These are phyloP conservation scores for Antrodiella citrinella DNA, from an alignment of 768 basidiomycete species.

Conservation along the genomic window DNA sequence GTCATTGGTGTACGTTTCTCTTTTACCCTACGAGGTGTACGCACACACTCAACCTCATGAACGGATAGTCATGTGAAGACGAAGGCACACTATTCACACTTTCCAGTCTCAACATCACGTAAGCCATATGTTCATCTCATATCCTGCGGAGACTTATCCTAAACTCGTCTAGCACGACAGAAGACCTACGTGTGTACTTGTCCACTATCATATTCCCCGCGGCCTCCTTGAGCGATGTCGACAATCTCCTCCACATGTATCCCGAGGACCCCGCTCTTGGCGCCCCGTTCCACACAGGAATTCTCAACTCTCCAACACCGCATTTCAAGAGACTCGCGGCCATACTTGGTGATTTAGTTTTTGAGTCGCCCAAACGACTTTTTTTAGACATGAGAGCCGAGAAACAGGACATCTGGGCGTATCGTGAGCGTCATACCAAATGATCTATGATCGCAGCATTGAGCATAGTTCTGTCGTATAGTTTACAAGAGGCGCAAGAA, in stretches of 20 bases:
- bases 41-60: background rate
- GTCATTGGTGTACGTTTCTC: conserved; percentile 28
- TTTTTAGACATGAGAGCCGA: conserved; percentile 14
- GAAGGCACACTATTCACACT: conserved; percentile 42
- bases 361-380: conserved; percentile 20
- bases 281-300: conserved; percentile 44
- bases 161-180: conserved; percentile 18
- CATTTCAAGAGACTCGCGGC: conserved; percentile 24
- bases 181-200: conserved; percentile 14
- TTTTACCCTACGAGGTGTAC: background rate
- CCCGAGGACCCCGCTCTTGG: conserved; percentile 31
- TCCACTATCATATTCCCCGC: conserved; percentile 17
- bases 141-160: background rate
- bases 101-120: conserved; percentile 23
- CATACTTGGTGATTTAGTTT: conserved; percentile 19
- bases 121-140: conserved; percentile 1
- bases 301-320: conserved; percentile 37
- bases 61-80: conserved; percentile 33
- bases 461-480: background rate
- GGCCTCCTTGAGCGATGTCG: conserved; percentile 11
- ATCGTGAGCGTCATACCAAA: conserved; percentile 6
- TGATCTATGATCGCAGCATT: background rate
- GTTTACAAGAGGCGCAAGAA: conserved; percentile 9
- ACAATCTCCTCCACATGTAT: conserved; percentile 16
- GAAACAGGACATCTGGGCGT: conserved; percentile 15